A percentile compares a stretch with the other conserved stretches of the same genome.
Evolutionary conservation across 2,329 filamentous ascomycete genomes (phyloP).

Genomic region (Paecilomyces dactylethromorphus): DNA sequence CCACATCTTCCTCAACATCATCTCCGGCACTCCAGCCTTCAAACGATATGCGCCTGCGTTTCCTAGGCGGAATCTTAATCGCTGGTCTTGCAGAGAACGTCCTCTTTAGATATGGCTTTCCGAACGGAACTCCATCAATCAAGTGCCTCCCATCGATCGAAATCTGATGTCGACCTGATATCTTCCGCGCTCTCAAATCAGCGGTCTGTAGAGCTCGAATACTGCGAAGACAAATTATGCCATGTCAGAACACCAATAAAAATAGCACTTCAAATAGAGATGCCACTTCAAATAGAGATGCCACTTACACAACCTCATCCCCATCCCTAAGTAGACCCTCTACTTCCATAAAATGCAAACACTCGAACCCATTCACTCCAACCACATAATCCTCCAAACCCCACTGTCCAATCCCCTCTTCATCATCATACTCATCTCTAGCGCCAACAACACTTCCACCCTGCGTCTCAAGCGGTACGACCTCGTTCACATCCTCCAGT

Average conservation of each 20-base stretch:
- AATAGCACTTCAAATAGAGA: not conserved
- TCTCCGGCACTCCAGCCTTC: slow-evolving; percentile 17
- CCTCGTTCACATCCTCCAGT: slow-evolving; percentile 69
- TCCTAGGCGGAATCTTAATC: slow-evolving; percentile 67
- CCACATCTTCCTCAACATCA: slow-evolving; percentile 21
- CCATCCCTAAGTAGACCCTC: slow-evolving; percentile 68
- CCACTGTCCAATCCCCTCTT: slow-evolving; percentile 53
- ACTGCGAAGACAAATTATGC: slow-evolving; percentile 35
- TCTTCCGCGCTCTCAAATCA: slow-evolving; percentile 64
- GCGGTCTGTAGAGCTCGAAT: slow-evolving; percentile 71
- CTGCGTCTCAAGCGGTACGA: slow-evolving; percentile 71
- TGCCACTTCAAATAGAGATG: not conserved
- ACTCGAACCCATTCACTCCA: slow-evolving; percentile 77
- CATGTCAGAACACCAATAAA: slow-evolving; percentile 1
- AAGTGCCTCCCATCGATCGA: slow-evolving; percentile 70
- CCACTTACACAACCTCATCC: slow-evolving; percentile 69
- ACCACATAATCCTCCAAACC: slow-evolving; percentile 86
- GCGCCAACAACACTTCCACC: slow-evolving; percentile 17
- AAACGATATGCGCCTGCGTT: slow-evolving; percentile 48
- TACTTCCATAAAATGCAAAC: slow-evolving; percentile 75
- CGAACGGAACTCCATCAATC: slow-evolving; percentile 79
- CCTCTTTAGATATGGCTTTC: slow-evolving; percentile 60
- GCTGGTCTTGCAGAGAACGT: slow-evolving; percentile 55
- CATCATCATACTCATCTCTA: slow-evolving; percentile 23
- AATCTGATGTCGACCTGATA: slow-evolving; percentile 78